These are phyloP conservation scores for Phytomonas francai DNA, from an alignment of 208 protist genomes.

Conservation along the genomic window DNA sequence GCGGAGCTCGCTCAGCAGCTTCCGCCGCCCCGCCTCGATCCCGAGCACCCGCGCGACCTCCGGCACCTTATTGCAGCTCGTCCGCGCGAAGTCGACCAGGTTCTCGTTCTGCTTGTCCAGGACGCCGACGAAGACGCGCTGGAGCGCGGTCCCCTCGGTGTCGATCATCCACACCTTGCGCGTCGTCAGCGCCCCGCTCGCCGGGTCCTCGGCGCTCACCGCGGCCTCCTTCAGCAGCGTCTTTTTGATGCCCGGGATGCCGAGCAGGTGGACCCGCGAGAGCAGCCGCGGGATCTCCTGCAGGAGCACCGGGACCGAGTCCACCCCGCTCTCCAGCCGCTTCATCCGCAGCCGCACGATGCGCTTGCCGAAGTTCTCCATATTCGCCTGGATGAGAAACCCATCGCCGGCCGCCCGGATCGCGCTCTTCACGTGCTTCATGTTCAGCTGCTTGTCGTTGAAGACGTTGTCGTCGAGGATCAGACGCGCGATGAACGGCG, in stretches of 20 bases:
- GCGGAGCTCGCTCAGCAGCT: constrained; percentile 84
- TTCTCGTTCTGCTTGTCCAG: constrained; percentile 92
- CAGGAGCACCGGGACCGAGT: constrained; percentile 59
- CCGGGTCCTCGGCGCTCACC: constrained; percentile 39
- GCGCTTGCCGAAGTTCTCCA: constrained; percentile 92
- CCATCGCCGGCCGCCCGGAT: constrained; percentile 81
- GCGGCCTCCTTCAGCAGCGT: constrained; percentile 64
- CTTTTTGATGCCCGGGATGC: constrained; percentile 95
- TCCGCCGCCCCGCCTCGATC: constrained; percentile 78
- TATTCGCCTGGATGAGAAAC: constrained; percentile 82
- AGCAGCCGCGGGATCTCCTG: constrained; percentile 59
- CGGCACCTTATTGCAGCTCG: constrained; percentile 97
- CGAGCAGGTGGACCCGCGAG: constrained; percentile 78
- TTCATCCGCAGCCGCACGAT: constrained; percentile 89
- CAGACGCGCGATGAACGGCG: constrained; percentile 96
- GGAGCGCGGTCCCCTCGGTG: constrained; percentile 95
- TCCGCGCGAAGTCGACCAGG: constrained; percentile 92
- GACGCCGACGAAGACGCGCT: constrained; percentile 91
- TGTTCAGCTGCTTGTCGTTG: constrained; percentile 89
- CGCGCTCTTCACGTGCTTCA: constrained; percentile 90
- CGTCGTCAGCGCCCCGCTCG: constrained; percentile 42
- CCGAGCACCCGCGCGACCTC: constrained; percentile 96
- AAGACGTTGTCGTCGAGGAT: constrained; percentile 91
- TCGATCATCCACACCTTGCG: constrained; percentile 87
- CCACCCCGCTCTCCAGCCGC: constrained; percentile 27